Evolutionary conservation across 495 filamentous ascomycete genomes (phyloP).

Genomic region (Talaromyces ruber): DNA sequence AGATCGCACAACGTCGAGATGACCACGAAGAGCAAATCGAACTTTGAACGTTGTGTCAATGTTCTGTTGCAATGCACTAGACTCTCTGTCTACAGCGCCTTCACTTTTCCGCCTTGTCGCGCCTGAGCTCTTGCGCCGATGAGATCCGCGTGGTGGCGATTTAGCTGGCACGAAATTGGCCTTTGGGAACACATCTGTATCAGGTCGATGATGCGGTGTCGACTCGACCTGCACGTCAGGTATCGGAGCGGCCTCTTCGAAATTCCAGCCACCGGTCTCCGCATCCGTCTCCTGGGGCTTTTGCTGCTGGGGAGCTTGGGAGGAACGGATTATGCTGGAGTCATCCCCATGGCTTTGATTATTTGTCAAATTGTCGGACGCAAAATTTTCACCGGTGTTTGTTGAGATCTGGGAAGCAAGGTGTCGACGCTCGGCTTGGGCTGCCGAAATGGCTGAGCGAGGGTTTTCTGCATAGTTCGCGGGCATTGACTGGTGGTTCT

Average conservation of each 20-base stretch:
- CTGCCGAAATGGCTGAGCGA: conserved; percentile 22
- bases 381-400: neutral
- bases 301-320: conserved; percentile 12
- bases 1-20: conserved; percentile 86
- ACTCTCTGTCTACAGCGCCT: conserved; percentile 40
- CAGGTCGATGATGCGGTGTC: conserved; percentile 56
- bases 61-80: conserved; percentile 25
- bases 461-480: conserved; percentile 36
- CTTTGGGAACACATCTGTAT: conserved; percentile 77
- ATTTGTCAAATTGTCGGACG: neutral
- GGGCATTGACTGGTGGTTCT: conserved; percentile 37
- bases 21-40: conserved; percentile 82
- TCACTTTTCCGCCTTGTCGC: conserved; percentile 53
- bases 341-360: neutral
- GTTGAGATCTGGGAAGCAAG: conserved; percentile 6
- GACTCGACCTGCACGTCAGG: conserved; percentile 35
- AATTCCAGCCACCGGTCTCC: conserved; percentile 83
- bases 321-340: neutral
- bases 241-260: conserved; percentile 54
- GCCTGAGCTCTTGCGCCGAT: conserved; percentile 76
- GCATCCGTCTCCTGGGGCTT: conserved; percentile 20
- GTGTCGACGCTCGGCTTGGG: conserved; percentile 18
- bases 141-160: conserved; percentile 65
- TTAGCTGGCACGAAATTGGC: conserved; percentile 69
- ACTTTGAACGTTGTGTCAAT: conserved; percentile 78